Evolutionary conservation across 2,329 filamentous ascomycete genomes (phyloP).

Genomic region (Cytospora mali): DNA sequence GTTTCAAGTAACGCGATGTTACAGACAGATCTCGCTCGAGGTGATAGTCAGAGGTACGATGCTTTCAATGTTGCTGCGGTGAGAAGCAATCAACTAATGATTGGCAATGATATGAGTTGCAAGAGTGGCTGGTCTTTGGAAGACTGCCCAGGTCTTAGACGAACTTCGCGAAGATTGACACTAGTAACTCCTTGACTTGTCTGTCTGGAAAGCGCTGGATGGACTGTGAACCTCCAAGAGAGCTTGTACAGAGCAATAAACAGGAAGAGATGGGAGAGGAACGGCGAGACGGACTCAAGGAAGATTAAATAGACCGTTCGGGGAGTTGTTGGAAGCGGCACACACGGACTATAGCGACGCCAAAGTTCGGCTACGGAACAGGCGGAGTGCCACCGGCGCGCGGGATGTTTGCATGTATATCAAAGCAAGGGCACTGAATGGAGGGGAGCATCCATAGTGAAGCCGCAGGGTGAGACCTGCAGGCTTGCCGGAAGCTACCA

Average conservation of each 20-base stretch:
- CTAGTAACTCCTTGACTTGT: not conserved
- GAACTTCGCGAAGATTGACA: not conserved
- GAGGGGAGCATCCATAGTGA: conserved; percentile 10
- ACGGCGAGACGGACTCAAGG: conserved; percentile 4
- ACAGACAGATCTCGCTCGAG: conserved; percentile 9
- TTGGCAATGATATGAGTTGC: not conserved
- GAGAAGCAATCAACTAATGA: not conserved
- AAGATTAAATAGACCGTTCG: conserved; percentile 25
- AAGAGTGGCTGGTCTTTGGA: not conserved
- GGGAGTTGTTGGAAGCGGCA: not conserved
- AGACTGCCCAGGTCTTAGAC: not conserved
- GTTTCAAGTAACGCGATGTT: conserved; percentile 16
- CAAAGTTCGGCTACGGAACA: conserved; percentile 10
- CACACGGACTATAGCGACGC: conserved; percentile 1
- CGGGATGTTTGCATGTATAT: conserved; percentile 20
- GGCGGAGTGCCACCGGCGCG: conserved; percentile 16
- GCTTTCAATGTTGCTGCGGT: not conserved
- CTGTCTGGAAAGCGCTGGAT: conserved; percentile 1
- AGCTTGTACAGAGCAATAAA: not conserved
- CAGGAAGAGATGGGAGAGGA: not conserved
- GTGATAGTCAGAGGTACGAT: not conserved
- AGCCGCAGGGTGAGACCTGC: conserved; percentile 24
- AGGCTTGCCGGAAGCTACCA: conserved; percentile 8
- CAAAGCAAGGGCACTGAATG: conserved; percentile 14
- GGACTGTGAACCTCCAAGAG: not conserved